phyloP scores from a whole-genome alignment of 805 yeast genomes.

The Metschnikowia baotianmanensis region DNA sequence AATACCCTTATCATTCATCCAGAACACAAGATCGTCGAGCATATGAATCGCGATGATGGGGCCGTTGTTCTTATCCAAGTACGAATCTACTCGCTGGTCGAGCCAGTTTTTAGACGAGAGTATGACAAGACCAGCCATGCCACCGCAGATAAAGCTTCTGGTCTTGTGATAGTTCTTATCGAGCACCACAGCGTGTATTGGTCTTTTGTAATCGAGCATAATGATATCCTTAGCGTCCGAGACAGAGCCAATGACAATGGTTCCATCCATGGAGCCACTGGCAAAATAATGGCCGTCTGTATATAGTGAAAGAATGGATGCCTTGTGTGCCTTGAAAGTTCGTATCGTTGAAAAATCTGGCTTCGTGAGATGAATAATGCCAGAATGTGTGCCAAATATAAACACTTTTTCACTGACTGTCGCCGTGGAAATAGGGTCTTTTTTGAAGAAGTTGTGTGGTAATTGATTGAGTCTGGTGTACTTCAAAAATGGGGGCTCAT shows the following conservation, averaged over 20 bases:
- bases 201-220: conserved; percentile 82
- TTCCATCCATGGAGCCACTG: conserved; percentile 92
- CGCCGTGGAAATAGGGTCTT: conserved; percentile 78
- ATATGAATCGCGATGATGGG: conserved; percentile 69
- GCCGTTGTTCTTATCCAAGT: conserved; percentile 58
- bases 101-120: conserved; percentile 82
- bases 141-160: conserved; percentile 78
- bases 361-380: conserved; percentile 65
- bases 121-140: conserved; percentile 80
- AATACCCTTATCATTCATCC: conserved; percentile 86
- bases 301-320: conserved; percentile 73
- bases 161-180: conserved; percentile 64
- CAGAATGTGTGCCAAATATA: conserved; percentile 88
- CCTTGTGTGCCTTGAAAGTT: conserved; percentile 79
- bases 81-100: conserved; percentile 71
- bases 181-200: conserved; percentile 81
- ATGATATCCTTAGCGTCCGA: conserved; percentile 58
- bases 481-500: conserved; percentile 67
- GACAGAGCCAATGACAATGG: conserved; percentile 77
- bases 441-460: conserved; percentile 66
- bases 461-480: conserved; percentile 68
- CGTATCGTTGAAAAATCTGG: conserved; percentile 61
- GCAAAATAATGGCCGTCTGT: conserved; percentile 76
- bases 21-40: conserved; percentile 65
- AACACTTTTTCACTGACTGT: conserved; percentile 57